These are phyloP conservation scores for Suhomyces maxii DNA, from an alignment of 1,139 yeast genomes.

Conservation along the genomic window DNA sequence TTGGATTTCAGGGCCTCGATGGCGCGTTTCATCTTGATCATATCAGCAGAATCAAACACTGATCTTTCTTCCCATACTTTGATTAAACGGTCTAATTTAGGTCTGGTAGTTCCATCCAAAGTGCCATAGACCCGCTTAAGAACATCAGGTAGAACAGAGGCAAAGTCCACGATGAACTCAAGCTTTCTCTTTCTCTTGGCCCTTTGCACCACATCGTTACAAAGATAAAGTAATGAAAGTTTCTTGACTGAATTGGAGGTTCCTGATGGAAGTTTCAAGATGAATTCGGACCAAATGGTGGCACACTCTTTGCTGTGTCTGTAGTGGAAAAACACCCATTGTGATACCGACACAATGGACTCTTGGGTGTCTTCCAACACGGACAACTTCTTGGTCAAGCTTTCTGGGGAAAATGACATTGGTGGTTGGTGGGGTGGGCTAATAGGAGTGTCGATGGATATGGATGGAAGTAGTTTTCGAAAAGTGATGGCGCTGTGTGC, in stretches of 20 bases:
- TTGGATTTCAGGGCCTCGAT: slow-evolving; percentile 20
- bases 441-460: not conserved
- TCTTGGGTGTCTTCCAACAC: slow-evolving; percentile 77
- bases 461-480: not conserved
- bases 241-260: slow-evolving; percentile 43
- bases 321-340: slow-evolving; percentile 82
- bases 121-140: slow-evolving; percentile 32
- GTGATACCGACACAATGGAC: slow-evolving; percentile 77
- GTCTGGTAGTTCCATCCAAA: slow-evolving; percentile 42
- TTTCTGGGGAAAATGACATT: slow-evolving; percentile 66
- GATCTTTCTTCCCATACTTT: slow-evolving; percentile 74
- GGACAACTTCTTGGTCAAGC: slow-evolving; percentile 56
- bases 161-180: slow-evolving; percentile 63
- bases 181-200: slow-evolving; percentile 63
- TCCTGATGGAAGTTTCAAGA: slow-evolving; percentile 21
- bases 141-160: slow-evolving; percentile 43
- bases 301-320: slow-evolving; percentile 64
- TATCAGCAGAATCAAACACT: slow-evolving; percentile 49
- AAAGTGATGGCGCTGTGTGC: not conserved
- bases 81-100: slow-evolving; percentile 64
- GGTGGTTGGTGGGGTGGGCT: not conserved
- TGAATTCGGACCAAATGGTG: slow-evolving; percentile 56
- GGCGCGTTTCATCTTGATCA: slow-evolving; percentile 42
- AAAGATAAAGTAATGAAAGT: slow-evolving; percentile 66
- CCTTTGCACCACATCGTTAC: slow-evolving; percentile 84